These are phyloP conservation scores for Fusarium fujikuroi DNA, from an alignment of 2,329 filamentous ascomycete species.

Conservation along the genomic window DNA sequence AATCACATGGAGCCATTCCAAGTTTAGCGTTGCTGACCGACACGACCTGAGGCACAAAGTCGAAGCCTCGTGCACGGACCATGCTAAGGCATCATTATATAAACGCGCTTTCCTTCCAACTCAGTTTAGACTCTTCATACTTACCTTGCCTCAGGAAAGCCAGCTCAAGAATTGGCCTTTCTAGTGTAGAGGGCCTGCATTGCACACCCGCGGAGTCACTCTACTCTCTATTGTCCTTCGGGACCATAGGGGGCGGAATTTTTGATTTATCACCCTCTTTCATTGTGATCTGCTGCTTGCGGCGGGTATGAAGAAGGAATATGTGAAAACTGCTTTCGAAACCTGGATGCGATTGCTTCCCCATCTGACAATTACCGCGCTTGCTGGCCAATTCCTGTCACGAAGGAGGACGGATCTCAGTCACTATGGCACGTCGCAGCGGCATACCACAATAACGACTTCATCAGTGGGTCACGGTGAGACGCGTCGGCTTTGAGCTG, in stretches of 20 bases:
- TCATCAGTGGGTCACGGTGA: slow-evolving; percentile 1
- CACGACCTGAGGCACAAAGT: slow-evolving; percentile 60
- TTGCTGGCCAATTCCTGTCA: background rate
- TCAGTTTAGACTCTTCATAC: slow-evolving; percentile 58
- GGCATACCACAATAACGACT: background rate
- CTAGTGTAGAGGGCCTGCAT: slow-evolving; percentile 63
- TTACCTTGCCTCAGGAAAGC: slow-evolving; percentile 61
- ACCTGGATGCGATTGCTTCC: too few relatives aligned
- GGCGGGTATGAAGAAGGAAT: slow-evolving; percentile 56
- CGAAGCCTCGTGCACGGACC: slow-evolving; percentile 52
- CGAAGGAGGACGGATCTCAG: background rate
- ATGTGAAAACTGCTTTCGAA: background rate
- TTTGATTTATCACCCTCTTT: slow-evolving; percentile 60
- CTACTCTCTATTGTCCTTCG: slow-evolving; percentile 63
- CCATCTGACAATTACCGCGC: background rate
- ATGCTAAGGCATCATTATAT: slow-evolving; percentile 46
- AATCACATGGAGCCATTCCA: background rate
- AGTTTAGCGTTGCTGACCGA: background rate
- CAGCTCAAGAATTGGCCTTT: slow-evolving; percentile 58
- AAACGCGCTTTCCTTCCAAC: slow-evolving; percentile 18
- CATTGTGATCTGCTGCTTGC: slow-evolving; percentile 54
- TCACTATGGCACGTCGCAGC: background rate
- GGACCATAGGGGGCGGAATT: slow-evolving; percentile 65
- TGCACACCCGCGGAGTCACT: slow-evolving; percentile 63
- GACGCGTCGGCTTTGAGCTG: slow-evolving; percentile 9